A percentile compares a stretch with the other conserved stretches of the same genome.
Conservation (phyloP, 2,329 filamentous ascomycete species). For the Trichoderma semiorbis region DNA sequence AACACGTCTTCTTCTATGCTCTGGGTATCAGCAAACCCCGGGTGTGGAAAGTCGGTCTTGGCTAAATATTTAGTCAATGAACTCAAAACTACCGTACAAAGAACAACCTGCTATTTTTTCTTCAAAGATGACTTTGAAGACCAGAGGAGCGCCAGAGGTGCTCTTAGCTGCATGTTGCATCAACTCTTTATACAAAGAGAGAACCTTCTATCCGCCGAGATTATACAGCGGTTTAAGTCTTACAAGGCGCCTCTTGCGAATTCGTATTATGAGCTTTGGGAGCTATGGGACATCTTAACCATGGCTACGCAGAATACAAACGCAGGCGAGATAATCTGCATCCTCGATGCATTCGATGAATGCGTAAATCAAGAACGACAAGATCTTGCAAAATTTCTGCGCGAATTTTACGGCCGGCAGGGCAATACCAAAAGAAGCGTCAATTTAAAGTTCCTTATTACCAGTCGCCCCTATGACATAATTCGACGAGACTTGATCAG, state of each 20-base stretch:
- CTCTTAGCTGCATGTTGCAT: constrained; percentile 36
- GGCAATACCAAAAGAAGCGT: not conserved
- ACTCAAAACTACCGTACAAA: constrained; percentile 18
- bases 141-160: constrained; percentile 29
- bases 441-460: constrained; percentile 33
- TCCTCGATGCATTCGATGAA: constrained; percentile 42
- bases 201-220: not conserved
- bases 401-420: constrained; percentile 12
- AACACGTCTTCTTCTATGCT: constrained; percentile 23
- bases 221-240: not conserved
- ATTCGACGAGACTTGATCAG: constrained; percentile 22
- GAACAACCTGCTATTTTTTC: constrained; percentile 41
- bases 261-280: constrained; percentile 18
- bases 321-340: constrained; percentile 31
- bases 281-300: not conserved
- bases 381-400: constrained; percentile 22
- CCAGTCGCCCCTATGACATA: constrained; percentile 30
- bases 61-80: constrained; percentile 28
- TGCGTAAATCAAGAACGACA: constrained; percentile 22
- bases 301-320: not conserved
- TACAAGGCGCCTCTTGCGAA: not conserved
- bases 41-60: constrained; percentile 32
- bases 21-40: constrained; percentile 34
- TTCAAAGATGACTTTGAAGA: constrained; percentile 42
- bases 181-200: constrained; percentile 34